These are phyloP conservation scores for Nakazawaea laoshanensis DNA, from an alignment of 805 yeast species.

Conservation along the genomic window DNA sequence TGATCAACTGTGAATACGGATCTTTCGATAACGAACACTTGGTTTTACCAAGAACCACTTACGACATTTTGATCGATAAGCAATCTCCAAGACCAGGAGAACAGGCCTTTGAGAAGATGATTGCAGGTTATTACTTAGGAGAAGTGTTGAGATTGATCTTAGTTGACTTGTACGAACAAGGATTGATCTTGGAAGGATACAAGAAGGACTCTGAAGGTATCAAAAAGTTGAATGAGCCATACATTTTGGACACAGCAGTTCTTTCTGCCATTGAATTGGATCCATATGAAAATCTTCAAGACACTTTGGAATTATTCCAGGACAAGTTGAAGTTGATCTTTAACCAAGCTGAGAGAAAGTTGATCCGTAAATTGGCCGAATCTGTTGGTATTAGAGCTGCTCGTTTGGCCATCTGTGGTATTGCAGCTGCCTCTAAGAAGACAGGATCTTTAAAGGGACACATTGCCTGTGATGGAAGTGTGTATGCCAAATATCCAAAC, in stretches of 20 bases:
- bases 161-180: constrained; percentile 61
- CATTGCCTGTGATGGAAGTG: constrained; percentile 98
- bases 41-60: constrained; percentile 85
- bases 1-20: constrained; percentile 98
- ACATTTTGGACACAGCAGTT: constrained; percentile 82
- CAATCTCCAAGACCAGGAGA: constrained; percentile 97
- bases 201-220: constrained; percentile 42
- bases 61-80: constrained; percentile 72
- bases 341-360: constrained; percentile 73
- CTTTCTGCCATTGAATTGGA: constrained; percentile 86
- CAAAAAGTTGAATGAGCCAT: constrained; percentile 53
- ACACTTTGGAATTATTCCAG: constrained; percentile 61
- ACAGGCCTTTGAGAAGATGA: constrained; percentile 97
- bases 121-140: constrained; percentile 94
- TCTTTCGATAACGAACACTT: constrained; percentile 91
- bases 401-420: constrained; percentile 91
- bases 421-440: constrained; percentile 91
- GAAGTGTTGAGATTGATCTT: constrained; percentile 80
- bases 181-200: constrained; percentile 57
- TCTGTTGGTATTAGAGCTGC: constrained; percentile 91
- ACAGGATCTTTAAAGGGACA: constrained; percentile 72
- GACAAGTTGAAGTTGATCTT: constrained; percentile 53
- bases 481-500: constrained; percentile 86
- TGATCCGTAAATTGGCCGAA: constrained; percentile 77
- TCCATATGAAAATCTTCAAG: constrained; percentile 76